phyloP scores from a whole-genome alignment of 1,139 yeast genomes.

The Geotrichum restrictum region DNA sequence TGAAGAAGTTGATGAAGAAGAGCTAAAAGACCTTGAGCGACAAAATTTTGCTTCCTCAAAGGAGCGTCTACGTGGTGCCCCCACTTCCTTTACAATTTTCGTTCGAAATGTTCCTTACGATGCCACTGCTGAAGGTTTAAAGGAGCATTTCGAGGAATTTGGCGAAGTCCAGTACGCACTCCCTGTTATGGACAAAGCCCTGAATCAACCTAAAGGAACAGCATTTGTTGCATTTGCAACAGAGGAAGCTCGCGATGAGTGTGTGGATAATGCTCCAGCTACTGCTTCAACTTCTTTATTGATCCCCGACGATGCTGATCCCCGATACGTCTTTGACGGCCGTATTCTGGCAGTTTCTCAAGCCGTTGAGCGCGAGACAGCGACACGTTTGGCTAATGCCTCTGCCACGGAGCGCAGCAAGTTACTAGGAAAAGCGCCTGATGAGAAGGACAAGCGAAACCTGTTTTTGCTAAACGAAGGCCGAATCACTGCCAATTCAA shows the following conservation, averaged over 20 bases:
- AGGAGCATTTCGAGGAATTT: conserved; percentile 72
- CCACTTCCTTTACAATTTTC: conserved; percentile 48
- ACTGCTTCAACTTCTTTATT: conserved; percentile 72
- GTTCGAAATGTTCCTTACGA: conserved; percentile 94
- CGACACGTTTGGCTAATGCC: conserved; percentile 66
- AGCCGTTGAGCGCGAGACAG: conserved; percentile 86
- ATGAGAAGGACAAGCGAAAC: conserved; percentile 78
- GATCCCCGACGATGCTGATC: conserved; percentile 86
- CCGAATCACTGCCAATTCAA: conserved; percentile 75
- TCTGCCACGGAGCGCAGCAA: conserved; percentile 71
- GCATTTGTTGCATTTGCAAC: conserved; percentile 85
- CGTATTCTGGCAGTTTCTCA: conserved; percentile 79
- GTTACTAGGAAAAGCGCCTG: conserved; percentile 73
- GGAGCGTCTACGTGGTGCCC: conserved; percentile 16
- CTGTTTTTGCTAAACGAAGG: conserved; percentile 89
- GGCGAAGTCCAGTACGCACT: conserved; percentile 90
- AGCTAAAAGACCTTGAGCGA: conserved; percentile 34
- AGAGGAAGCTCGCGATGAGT: conserved; percentile 59
- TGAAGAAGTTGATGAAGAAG: conserved; percentile 31
- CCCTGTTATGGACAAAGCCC: conserved; percentile 81
- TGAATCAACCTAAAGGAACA: conserved; percentile 88
- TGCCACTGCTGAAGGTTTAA: conserved; percentile 74
- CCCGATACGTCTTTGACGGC: conserved; percentile 87
- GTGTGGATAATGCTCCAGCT: conserved; percentile 75
- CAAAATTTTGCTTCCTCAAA: conserved; percentile 24